Evolutionary conservation across 1,284 basidiomycete species (phyloP).

Genomic region (Macrocystidia cucumis): DNA sequence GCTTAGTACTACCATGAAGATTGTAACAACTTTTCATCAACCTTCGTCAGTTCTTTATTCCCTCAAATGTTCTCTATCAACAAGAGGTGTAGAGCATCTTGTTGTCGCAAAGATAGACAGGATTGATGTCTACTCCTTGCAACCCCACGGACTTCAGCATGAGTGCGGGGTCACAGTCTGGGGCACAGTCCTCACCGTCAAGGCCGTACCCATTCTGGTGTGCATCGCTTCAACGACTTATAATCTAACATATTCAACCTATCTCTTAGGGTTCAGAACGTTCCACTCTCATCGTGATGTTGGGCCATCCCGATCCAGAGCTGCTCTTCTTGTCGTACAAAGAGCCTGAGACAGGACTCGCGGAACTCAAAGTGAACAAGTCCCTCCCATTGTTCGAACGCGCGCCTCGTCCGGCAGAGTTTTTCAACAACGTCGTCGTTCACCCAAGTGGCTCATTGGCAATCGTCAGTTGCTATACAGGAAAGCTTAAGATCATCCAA

Average conservation of each 20-base stretch:
- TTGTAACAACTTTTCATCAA: constrained; percentile 61
- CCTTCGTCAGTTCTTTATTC: constrained; percentile 59
- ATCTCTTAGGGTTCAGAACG: constrained; percentile 33
- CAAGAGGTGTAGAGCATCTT: constrained; percentile 49
- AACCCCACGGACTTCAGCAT: constrained; percentile 44
- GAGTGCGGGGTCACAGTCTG: constrained; percentile 56
- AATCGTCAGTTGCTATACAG: constrained; percentile 56
- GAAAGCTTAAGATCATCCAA: constrained; percentile 56
- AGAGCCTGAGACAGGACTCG: constrained; percentile 24
- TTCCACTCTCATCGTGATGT: constrained; percentile 52
- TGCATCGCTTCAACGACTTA: constrained; percentile 41
- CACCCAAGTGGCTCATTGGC: constrained; percentile 55
- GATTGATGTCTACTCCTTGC: constrained; percentile 58
- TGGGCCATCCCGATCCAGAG: constrained; percentile 68
- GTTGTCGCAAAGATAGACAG: constrained; percentile 57
- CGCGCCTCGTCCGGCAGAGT: constrained; percentile 52
- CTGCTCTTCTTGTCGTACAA: constrained; percentile 51
- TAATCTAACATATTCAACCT: constrained; percentile 7
- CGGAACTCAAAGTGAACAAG: constrained; percentile 31
- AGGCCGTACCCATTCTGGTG: constrained; percentile 45
- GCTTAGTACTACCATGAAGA: constrained; percentile 40
- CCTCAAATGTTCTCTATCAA: constrained; percentile 47
- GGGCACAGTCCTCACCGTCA: constrained; percentile 54
- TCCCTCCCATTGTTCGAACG: constrained; percentile 47
- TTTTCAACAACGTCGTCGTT: constrained; percentile 56